phyloP scores from a whole-genome alignment of 2,329 filamentous ascomycete genomes.

The Colletotrichum simmondsii region DNA sequence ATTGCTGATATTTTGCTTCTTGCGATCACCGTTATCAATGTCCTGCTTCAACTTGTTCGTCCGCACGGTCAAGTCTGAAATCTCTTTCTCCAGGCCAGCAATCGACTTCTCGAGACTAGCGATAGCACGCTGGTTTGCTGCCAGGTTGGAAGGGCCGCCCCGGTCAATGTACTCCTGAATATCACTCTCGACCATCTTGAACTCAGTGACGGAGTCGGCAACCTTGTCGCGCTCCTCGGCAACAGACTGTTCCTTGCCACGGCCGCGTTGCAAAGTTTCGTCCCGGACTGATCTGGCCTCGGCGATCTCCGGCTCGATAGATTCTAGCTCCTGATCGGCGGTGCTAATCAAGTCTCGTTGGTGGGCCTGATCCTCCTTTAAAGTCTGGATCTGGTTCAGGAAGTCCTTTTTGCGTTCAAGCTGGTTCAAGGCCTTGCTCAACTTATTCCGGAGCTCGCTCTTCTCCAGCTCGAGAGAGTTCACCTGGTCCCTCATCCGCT shows the following conservation, averaged over 20 bases:
- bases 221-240: constrained; percentile 78
- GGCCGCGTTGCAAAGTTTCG: constrained; percentile 78
- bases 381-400: constrained; percentile 76
- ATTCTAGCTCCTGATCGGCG: constrained; percentile 78
- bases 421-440: constrained; percentile 77
- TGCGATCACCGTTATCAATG: constrained; percentile 81
- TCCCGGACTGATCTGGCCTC: constrained; percentile 82
- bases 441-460: constrained; percentile 78
- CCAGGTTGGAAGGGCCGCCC: constrained; percentile 78
- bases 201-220: constrained; percentile 78
- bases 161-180: constrained; percentile 83
- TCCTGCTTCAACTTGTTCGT: constrained; percentile 84
- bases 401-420: constrained; percentile 84
- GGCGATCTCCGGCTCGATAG: constrained; percentile 79
- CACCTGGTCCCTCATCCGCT: constrained; percentile 76
- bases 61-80: constrained; percentile 72
- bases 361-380: constrained; percentile 74
- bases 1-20: constrained; percentile 87
- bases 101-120: constrained; percentile 75
- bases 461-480: constrained; percentile 80
- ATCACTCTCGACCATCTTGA: constrained; percentile 79
- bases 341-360: constrained; percentile 77
- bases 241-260: constrained; percentile 77
- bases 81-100: constrained; percentile 72
- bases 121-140: constrained; percentile 76